Evolutionary conservation across 1,284 basidiomycete genomes (phyloP).

Genomic region (Sanghuangporus baumii): DNA sequence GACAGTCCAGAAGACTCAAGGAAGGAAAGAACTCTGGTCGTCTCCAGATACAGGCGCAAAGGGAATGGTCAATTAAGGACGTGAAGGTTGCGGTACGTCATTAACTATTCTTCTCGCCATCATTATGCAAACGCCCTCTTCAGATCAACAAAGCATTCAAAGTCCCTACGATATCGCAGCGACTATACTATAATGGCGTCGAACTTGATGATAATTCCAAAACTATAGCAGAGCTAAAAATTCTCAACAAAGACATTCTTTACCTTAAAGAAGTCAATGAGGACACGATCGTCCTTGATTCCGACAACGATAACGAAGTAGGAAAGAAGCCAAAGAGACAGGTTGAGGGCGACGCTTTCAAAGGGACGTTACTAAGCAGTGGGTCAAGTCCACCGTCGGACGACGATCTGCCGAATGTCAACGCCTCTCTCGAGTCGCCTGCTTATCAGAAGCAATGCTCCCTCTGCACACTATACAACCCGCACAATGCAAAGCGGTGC

Average conservation of each 20-base stretch:
- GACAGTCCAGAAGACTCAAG: conserved; percentile 65
- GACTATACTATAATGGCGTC: conserved; percentile 52
- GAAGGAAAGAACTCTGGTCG: conserved; percentile 44
- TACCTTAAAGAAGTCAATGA: conserved; percentile 61
- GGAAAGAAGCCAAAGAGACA: conserved; percentile 32
- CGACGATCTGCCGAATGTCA: not conserved
- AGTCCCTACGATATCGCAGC: conserved; percentile 70
- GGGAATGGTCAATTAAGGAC: conserved; percentile 66
- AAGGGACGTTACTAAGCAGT: conserved; percentile 63
- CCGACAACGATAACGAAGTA: conserved; percentile 39
- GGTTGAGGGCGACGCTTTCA: conserved; percentile 66
- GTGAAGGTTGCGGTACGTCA: conserved; percentile 62
- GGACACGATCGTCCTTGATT: conserved; percentile 46
- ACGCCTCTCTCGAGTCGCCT: not conserved
- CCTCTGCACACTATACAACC: conserved; percentile 26
- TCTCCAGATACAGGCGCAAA: conserved; percentile 49
- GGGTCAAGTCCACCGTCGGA: conserved; percentile 16
- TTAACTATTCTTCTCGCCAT: not conserved
- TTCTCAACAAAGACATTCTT: conserved; percentile 59
- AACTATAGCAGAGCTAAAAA: conserved; percentile 53
- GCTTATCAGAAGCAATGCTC: conserved; percentile 20
- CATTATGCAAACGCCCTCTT: conserved; percentile 20
- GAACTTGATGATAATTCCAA: conserved; percentile 62
- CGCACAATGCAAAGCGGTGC: conserved; percentile 19
- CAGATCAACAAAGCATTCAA: conserved; percentile 54